These are phyloP conservation scores for Ocimum tenuiflorum DNA, from an alignment of 257 asterid genomes.

Conservation along the genomic window DNA sequence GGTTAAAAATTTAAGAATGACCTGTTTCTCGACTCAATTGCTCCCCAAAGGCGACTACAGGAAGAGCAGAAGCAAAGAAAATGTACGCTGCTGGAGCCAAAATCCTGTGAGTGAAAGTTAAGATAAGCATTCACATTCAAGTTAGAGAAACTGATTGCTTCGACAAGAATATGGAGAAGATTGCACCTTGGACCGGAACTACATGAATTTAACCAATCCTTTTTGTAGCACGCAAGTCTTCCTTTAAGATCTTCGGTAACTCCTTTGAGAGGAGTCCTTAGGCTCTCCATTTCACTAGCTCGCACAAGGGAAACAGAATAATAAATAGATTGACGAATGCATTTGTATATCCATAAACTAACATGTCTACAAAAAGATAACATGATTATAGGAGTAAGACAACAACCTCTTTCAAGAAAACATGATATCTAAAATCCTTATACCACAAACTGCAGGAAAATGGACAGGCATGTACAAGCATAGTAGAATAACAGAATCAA, in stretches of 20 bases:
- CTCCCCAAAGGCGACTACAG: constrained; percentile 63
- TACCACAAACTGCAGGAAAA: not conserved
- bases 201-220: constrained; percentile 47
- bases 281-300: constrained; percentile 28
- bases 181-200: constrained; percentile 39
- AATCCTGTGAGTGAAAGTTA: constrained; percentile 28
- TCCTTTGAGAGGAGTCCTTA: constrained; percentile 41
- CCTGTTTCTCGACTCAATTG: constrained; percentile 58
- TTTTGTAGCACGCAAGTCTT: constrained; percentile 47
- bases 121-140: not conserved
- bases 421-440: not conserved
- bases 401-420: not conserved
- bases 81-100: constrained; percentile 61
- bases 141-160: not conserved
- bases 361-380: not conserved
- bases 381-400: not conserved
- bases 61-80: constrained; percentile 62
- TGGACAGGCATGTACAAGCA: not conserved
- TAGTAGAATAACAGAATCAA: not conserved
- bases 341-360: not conserved
- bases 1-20: not conserved
- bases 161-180: not conserved
- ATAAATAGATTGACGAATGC: not conserved
- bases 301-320: not conserved
- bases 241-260: constrained; percentile 40